phyloP scores from a whole-genome alignment of 129 eudicot genomes.

The Solidago caesia region DNA sequence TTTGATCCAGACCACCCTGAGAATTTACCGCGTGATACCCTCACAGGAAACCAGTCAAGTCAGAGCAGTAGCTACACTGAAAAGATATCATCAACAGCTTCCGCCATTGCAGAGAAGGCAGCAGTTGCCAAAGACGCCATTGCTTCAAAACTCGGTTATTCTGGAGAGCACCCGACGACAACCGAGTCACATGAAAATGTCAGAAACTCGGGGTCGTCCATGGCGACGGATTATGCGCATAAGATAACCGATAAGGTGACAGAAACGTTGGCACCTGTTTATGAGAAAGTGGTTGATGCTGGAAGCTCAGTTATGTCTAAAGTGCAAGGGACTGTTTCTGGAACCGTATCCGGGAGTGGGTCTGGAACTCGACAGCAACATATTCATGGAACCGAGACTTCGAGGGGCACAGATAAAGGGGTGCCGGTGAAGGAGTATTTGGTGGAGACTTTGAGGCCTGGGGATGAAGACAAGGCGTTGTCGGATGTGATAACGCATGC shows the following conservation, averaged over 20 bases:
- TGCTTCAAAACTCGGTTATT: slow-evolving; percentile 51
- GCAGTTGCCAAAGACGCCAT: slow-evolving; percentile 43
- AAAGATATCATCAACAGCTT: slow-evolving; percentile 48
- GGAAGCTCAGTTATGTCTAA: slow-evolving; percentile 46
- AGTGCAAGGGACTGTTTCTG: slow-evolving; percentile 34
- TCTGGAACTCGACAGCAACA: slow-evolving; percentile 18
- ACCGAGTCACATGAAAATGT: slow-evolving; percentile 8
- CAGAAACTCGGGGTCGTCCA: slow-evolving; percentile 20
- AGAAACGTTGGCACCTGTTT: slow-evolving; percentile 46
- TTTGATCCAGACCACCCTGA: slow-evolving; percentile 31
- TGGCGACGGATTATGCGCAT: slow-evolving; percentile 47
- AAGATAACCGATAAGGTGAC: slow-evolving; percentile 40
- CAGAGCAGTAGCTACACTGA: slow-evolving; percentile 36
- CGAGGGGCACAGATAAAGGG: slow-evolving; percentile 40
- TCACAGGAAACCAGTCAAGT: slow-evolving; percentile 33
- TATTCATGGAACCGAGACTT: not conserved
- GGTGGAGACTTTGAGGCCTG: slow-evolving; percentile 66
- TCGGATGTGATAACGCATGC: slow-evolving; percentile 53
- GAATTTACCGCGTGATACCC: slow-evolving; percentile 34
- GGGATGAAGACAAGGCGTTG: slow-evolving; percentile 73
- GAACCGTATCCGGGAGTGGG: no score
- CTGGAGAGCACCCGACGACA: slow-evolving; percentile 1
- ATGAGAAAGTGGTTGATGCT: slow-evolving; percentile 48
- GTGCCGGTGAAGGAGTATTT: slow-evolving; percentile 52
- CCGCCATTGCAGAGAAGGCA: slow-evolving; percentile 52